phyloP scores from a whole-genome alignment of 495 filamentous ascomycete genomes.

The Xeromyces bisporus region DNA sequence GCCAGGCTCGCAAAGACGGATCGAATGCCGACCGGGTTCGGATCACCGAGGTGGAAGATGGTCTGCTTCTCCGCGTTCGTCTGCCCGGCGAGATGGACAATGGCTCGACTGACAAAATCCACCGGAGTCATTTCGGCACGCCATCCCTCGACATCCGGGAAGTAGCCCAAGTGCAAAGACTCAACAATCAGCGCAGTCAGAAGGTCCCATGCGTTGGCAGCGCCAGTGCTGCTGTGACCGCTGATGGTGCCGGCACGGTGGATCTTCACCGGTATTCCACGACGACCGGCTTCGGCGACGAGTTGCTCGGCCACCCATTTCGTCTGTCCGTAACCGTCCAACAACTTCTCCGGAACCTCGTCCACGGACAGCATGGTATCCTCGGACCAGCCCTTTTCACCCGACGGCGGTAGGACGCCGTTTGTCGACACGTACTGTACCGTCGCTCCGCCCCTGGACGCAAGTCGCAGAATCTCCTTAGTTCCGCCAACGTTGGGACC shows the following conservation, averaged over 20 bases:
- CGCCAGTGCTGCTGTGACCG: constrained; percentile 43
- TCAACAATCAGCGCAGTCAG: constrained; percentile 49
- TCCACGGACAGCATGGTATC: constrained; percentile 37
- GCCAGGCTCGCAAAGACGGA: constrained; percentile 38
- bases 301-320: constrained; percentile 55
- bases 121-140: constrained; percentile 57
- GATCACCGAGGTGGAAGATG: constrained; percentile 49
- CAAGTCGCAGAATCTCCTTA: constrained; percentile 45
- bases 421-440: constrained; percentile 58
- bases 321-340: constrained; percentile 47
- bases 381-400: constrained; percentile 40
- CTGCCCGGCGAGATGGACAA: constrained; percentile 41
- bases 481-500: constrained; percentile 44
- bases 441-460: constrained; percentile 40
- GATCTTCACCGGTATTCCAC: constrained; percentile 43
- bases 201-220: constrained; percentile 52
- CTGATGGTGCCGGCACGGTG: constrained; percentile 48
- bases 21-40: constrained; percentile 38
- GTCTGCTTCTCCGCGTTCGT: constrained; percentile 33
- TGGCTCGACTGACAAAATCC: constrained; percentile 49
- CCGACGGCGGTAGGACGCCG: constrained; percentile 44
- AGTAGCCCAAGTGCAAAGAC: constrained; percentile 43
- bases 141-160: constrained; percentile 48
- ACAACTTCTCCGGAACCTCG: constrained; percentile 40
- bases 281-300: constrained; percentile 40